Evolutionary conservation across 1,284 basidiomycete species (phyloP), one percentile per base, ranked within the genome.

Genomic region (Apiotrichum montevideense): DNA sequence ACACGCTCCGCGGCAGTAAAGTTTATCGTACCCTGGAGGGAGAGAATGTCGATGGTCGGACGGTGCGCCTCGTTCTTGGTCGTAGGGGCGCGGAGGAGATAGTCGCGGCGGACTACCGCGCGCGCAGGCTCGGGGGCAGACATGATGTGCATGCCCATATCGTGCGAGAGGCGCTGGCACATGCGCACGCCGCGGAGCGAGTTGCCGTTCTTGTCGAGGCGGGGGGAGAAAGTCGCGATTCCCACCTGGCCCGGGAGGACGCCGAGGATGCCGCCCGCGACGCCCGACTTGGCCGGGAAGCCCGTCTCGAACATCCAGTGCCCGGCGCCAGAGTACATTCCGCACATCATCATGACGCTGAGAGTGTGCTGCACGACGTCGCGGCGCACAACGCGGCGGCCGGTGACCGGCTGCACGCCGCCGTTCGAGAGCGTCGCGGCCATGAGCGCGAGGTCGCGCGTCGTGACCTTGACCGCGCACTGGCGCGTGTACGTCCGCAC

Each of bases 141-240:
- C 57, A 58, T 58, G 34, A 62, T 62, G 57, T 62, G 60, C 52
- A 62, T 42, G 35, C 60, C 60, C 60, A 62, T 62, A 55, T 62
- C 60, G 50, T 62, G 55, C 10, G n/a, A 32, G 21, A 62, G 46
- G n/a, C 52, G 52, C 46, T 50, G 48, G 56, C 60, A 62, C 34
- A 62, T 53, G 21, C 49, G 45, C 9, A 58, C 57, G 9, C 60
- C 60, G 43, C 60, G 57, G 3, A 55, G 43, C 7, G 45, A 49
- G 55, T 56, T 58, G 39, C 60, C 60, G 42, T 56, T 48, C 37
- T 14, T 10, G 46, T 62, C 54, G 37, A 62, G 60, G 5, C 45
- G 47, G 14, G 60, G 56, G 3, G 56, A 58, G 43, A 58, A 62
- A 0, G 60, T 62, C 42, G 60, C 51, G 14, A 62, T 54, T 32